Evolutionary conservation across 2,329 filamentous ascomycete genomes (phyloP).

Genomic region (Xylaria sp.): DNA sequence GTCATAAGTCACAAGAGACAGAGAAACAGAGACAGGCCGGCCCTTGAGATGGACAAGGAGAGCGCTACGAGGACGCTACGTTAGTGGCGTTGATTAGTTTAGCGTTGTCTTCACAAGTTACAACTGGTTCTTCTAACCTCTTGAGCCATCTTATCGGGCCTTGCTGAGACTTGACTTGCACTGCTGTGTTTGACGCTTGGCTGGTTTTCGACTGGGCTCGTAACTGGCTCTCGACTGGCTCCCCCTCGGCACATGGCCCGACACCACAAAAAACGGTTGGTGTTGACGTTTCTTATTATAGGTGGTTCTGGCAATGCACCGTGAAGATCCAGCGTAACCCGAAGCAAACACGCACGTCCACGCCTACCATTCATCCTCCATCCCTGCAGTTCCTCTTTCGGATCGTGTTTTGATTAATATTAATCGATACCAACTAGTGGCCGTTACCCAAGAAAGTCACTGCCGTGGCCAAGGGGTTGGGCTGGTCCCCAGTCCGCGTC

Average conservation of each 20-base stretch:
- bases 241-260: conserved; percentile 15
- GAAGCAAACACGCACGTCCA: not conserved
- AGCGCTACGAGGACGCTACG: not conserved
- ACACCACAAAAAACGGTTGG: conserved; percentile 16
- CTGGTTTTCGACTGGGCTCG: not conserved
- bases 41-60: not conserved
- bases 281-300: conserved; percentile 14
- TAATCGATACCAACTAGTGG: not conserved
- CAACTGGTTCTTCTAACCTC: too few relatives aligned
- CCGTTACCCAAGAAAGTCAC: not conserved
- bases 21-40: too few relatives aligned
- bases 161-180: conserved; percentile 4
- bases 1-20: not conserved
- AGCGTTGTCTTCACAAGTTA: too few relatives aligned
- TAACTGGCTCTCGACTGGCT: not conserved
- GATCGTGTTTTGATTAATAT: not conserved
- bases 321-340: not conserved
- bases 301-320: not conserved
- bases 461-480: not conserved
- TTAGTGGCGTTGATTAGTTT: too few relatives aligned
- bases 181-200: not conserved
- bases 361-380: not conserved
- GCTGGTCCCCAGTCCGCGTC: not conserved
- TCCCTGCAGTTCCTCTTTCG: not conserved
- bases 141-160: not conserved